phyloP scores from a whole-genome alignment of 1,139 yeast genomes.

The Suhomyces bokatorum region DNA sequence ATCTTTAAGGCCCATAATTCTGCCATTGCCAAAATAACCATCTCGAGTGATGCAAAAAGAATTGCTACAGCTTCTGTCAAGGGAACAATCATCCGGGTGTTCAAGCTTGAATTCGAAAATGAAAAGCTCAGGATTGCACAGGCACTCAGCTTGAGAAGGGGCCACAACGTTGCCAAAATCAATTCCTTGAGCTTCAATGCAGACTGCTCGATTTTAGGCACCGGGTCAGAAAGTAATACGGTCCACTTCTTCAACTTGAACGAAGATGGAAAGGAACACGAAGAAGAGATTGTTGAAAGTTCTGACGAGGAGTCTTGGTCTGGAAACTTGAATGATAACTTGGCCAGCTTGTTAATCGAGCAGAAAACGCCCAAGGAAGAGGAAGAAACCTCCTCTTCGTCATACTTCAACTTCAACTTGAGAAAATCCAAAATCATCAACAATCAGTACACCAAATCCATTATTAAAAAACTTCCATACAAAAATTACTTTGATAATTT shows the following conservation, averaged over 20 bases:
- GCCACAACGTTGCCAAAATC: slow-evolving; percentile 61
- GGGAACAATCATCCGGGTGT: slow-evolving; percentile 70
- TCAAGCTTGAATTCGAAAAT: slow-evolving; percentile 19
- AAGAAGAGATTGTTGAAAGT: slow-evolving; percentile 5
- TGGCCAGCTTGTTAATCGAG: slow-evolving; percentile 43
- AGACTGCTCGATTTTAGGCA: slow-evolving; percentile 55
- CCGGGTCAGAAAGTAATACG: slow-evolving; percentile 68
- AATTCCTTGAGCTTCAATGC: slow-evolving; percentile 55
- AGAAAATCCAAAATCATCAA: slow-evolving; percentile 27
- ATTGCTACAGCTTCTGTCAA: slow-evolving; percentile 71
- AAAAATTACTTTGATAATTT: slow-evolving; percentile 44
- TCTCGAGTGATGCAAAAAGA: slow-evolving; percentile 52
- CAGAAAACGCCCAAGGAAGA: slow-evolving; percentile 20
- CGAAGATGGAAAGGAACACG: slow-evolving; percentile 11
- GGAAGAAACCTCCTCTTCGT: slow-evolving; percentile 17
- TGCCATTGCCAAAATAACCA: slow-evolving; percentile 44
- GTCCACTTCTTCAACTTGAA: slow-evolving; percentile 60
- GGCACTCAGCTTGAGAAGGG: slow-evolving; percentile 63
- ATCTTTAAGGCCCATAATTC: slow-evolving; percentile 62
- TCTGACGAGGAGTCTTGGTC: slow-evolving; percentile 18
- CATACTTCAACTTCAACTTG: slow-evolving; percentile 22
- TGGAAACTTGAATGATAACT: slow-evolving; percentile 45
- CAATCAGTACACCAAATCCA: slow-evolving; percentile 39
- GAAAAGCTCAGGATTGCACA: slow-evolving; percentile 24
- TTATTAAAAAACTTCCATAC: slow-evolving; percentile 45